Evolutionary conservation across 2,329 filamentous ascomycete genomes (phyloP).

Genomic region (Colletotrichum coccodes): DNA sequence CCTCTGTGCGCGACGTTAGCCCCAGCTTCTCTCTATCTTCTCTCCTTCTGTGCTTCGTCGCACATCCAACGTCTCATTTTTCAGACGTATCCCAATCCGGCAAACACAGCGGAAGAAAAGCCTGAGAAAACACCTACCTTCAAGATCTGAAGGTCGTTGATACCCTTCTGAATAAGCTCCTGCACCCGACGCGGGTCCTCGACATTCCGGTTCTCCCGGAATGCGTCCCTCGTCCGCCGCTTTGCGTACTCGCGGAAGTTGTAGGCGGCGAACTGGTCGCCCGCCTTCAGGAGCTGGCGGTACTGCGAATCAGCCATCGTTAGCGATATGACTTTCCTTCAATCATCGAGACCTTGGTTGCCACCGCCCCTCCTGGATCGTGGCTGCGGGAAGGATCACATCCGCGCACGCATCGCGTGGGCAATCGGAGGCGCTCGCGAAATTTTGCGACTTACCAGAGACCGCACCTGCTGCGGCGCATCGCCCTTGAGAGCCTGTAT

Average conservation of each 20-base stretch:
- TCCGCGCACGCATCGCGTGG: background rate
- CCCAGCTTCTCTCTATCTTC: background rate
- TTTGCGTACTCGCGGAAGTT: conserved; percentile 98
- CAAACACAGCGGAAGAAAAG: background rate
- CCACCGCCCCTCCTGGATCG: background rate
- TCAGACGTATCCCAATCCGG: background rate
- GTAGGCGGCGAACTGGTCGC: conserved; percentile 89
- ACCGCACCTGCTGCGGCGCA: conserved; percentile 66
- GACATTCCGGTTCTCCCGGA: conserved; percentile 81
- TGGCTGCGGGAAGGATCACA: background rate
- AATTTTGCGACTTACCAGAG: conserved; percentile 56
- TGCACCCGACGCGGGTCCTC: conserved; percentile 82
- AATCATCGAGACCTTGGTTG: background rate
- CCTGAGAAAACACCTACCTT: conserved; percentile 70
- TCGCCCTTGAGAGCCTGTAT: conserved; percentile 58
- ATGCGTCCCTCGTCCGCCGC: conserved; percentile 89
- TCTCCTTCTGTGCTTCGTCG: background rate
- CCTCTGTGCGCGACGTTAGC: conserved; percentile 66
- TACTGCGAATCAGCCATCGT: conserved; percentile 66
- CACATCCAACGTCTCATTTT: background rate
- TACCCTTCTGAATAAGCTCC: conserved; percentile 87
- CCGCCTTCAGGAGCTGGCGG: conserved; percentile 88
- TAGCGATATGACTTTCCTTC: background rate
- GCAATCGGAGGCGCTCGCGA: background rate
- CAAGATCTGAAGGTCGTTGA: conserved; percentile 87